Evolutionary conservation across 805 yeast genomes (phyloP).

Genomic region (Grigorovia humatica): DNA sequence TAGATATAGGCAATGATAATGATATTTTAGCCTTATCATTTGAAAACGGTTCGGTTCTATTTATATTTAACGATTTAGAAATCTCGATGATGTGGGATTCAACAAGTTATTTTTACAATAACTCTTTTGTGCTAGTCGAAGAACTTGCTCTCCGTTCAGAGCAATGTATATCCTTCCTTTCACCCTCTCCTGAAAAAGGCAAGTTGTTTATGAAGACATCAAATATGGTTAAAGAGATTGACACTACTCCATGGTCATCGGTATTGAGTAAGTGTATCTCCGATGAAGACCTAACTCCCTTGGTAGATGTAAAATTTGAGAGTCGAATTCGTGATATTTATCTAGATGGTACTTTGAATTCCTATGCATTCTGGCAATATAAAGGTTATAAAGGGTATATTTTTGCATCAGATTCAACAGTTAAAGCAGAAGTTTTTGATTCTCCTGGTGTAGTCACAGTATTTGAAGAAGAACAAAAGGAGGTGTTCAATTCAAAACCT

Average conservation of each 20-base stretch:
- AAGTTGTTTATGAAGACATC: neutral
- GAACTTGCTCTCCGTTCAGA: constrained; percentile 3
- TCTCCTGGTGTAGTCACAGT: neutral
- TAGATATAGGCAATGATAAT: constrained; percentile 16
- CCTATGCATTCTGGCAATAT: constrained; percentile 6
- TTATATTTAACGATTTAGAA: constrained; percentile 27
- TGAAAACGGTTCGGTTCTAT: constrained; percentile 22
- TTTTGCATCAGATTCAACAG: neutral
- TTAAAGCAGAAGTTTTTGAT: neutral
- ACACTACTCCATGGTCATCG: constrained; percentile 12
- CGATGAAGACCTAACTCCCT: constrained; percentile 9
- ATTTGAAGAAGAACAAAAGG: neutral
- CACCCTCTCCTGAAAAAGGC: neutral
- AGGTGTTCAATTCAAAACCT: neutral
- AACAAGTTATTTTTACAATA: constrained; percentile 14
- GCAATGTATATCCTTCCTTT: neutral
- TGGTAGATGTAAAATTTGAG: constrained; percentile 7
- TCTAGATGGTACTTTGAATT: neutral
- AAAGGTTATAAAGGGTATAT: constrained; percentile 5
- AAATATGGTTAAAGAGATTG: neutral
- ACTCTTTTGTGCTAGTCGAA: constrained; percentile 19
- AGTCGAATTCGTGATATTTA: constrained; percentile 6
- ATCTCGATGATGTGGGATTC: constrained; percentile 31
- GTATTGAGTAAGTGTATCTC: constrained; percentile 10
- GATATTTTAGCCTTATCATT: constrained; percentile 22